Evolutionary conservation across 148 eudicot genomes (phyloP), one percentile per base, ranked within the genome.

Genomic region (Vaccinium macrocarpon): DNA sequence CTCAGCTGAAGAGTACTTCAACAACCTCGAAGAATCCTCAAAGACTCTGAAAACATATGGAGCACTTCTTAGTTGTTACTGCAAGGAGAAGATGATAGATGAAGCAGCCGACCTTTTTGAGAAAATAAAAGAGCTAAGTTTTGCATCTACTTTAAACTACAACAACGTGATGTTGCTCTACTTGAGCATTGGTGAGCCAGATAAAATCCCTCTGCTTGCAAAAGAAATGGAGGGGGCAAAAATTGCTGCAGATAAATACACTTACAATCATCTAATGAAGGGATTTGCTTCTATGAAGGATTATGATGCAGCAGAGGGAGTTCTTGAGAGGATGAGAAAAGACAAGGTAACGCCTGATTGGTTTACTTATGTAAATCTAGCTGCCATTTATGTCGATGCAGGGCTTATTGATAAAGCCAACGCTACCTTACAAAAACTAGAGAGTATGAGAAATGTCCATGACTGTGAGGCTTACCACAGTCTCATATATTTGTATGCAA

Each of bases 31-130:
- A 79, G 74, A 29, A 64, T 66, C 89, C 21, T 85, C 83, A 35
- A 92, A 89, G 87, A 89, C 90, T 27, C 66, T 52, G 16, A 92
- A 87, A 87, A 90, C 92, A 1, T 89, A 90, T 86, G 93, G 94
- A 23, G 88, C 93, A 18, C 94, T 92, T 82, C 91, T 88, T 23
- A 61, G 79, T 76, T 90, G 90, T 84, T 92, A 92, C 82, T 90
- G 94, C 91, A 80, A 42, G 70, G 90, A 86, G 87, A 88, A 87
- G 77, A 84, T 80, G 83, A 71, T 76, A 7, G 91, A 92, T 19
- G 85, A 89, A 85, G 94, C 91, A 57, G 56, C 29, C 9, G 73
- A 87, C 71, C 84, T 88, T 74, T 92, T 92, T 82, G 87, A 90
- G 83, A 85, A 89, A 81, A 89, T 92, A 84, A 86, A 84, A 78